Percentiles rank a stretch among this genome's conserved stretches.
These are phyloP conservation scores for Raddia guianensis DNA, from an alignment of 176 grass and related monocot genomes.

Conservation along the genomic window DNA sequence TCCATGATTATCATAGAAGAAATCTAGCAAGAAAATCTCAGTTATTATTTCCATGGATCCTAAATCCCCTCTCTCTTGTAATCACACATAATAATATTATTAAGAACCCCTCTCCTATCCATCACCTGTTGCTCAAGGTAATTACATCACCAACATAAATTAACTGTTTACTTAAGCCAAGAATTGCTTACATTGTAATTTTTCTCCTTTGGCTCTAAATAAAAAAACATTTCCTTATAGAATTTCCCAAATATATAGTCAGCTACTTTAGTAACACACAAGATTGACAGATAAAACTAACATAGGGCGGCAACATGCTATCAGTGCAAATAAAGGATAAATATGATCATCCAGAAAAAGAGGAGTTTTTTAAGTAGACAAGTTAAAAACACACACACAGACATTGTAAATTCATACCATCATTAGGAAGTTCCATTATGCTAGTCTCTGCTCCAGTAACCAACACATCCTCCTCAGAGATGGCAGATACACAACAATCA, in stretches of 20 bases:
- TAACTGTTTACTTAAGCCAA: conserved; percentile 10
- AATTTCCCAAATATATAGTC: neutral
- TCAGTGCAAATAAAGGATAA: neutral
- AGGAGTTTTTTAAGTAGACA: conserved; percentile 7
- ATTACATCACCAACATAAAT: conserved; percentile 6
- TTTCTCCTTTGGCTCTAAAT: conserved; percentile 25
- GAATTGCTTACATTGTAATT: neutral
- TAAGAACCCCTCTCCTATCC: neutral
- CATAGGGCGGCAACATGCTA: neutral
- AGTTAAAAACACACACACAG: conserved; percentile 9
- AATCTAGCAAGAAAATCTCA: neutral
- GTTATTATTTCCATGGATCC: neutral
- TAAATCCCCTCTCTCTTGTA: neutral
- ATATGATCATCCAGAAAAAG: neutral
- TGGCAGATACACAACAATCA: conserved; percentile 55
- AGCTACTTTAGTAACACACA: conserved; percentile 7
- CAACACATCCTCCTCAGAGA: conserved; percentile 53
- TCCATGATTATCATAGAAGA: neutral
- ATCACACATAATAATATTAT: neutral
- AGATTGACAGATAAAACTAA: conserved; percentile 23
- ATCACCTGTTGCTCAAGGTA: neutral
- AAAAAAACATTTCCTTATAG: conserved; percentile 25
- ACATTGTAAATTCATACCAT: conserved; percentile 53
- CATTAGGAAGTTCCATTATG: conserved; percentile 48
- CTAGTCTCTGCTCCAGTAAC: conserved; percentile 52